Percentiles rank a stretch among this genome's conserved stretches.
Evolutionary conservation across 345 rosid species (phyloP).

Genomic region (Luvunga scandens): DNA sequence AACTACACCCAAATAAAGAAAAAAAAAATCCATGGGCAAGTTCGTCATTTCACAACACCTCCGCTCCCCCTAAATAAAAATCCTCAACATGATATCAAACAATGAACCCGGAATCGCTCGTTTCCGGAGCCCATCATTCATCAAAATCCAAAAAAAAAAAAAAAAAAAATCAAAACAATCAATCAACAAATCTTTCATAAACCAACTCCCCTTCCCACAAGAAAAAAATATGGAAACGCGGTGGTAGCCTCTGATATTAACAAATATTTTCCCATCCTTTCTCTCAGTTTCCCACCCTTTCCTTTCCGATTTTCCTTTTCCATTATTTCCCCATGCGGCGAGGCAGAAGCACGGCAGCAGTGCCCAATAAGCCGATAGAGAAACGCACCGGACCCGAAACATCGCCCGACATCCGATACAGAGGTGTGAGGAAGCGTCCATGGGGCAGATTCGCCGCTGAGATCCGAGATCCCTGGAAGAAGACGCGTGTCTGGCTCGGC

Average conservation of each 20-base stretch:
- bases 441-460: constrained; percentile 42
- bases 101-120: background rate
- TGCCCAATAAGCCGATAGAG: background rate
- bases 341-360: constrained; percentile 4
- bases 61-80: background rate
- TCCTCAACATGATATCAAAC: background rate
- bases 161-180: background rate
- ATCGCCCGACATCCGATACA: constrained; percentile 13
- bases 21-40: background rate
- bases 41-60: background rate
- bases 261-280: background rate
- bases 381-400: background rate
- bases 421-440: constrained; percentile 39
- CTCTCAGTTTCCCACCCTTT: background rate
- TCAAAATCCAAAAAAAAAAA: too few species aligned
- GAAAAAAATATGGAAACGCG: background rate
- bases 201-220: background rate
- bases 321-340: constrained; percentile 16
- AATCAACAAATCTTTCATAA: background rate
- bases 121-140: background rate
- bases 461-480: constrained; percentile 40
- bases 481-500: constrained; percentile 40
- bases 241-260: background rate
- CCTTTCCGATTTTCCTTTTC: background rate
- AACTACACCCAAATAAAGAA: too few species aligned